These are phyloP conservation scores for Mycena floridula DNA, from an alignment of 768 basidiomycete genomes.

Conservation along the genomic window DNA sequence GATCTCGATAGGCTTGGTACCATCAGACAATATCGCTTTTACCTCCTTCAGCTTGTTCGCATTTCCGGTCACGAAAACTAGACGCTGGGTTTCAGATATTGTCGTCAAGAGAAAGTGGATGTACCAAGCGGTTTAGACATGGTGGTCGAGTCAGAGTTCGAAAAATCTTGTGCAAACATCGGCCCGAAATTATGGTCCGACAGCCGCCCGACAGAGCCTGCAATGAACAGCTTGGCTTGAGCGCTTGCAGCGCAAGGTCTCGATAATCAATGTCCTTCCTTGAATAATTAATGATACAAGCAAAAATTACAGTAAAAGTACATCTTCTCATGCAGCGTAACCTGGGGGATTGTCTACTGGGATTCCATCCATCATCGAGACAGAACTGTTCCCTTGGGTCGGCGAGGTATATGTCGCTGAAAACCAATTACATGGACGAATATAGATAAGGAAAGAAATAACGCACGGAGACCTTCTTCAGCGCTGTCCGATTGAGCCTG, in stretches of 20 bases:
- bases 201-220: too few relatives aligned
- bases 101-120: too few relatives aligned
- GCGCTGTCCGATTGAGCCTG: slow-evolving; percentile 43
- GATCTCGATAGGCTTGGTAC: slow-evolving; percentile 62
- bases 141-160: too few relatives aligned
- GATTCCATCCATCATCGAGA: slow-evolving; percentile 31
- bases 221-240: too few relatives aligned
- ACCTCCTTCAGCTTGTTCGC: slow-evolving; percentile 90
- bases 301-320: too few relatives aligned
- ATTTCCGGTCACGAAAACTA: slow-evolving; percentile 95
- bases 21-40: slow-evolving; percentile 68
- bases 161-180: too few relatives aligned
- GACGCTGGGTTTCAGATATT: too few relatives aligned
- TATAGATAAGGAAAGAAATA: not conserved
- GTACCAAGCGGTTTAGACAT: too few relatives aligned
- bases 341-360: slow-evolving; percentile 48
- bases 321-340: slow-evolving; percentile 17
- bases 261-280: too few relatives aligned
- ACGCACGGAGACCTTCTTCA: slow-evolving; percentile 57
- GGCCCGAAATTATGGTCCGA: too few relatives aligned
- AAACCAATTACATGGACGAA: slow-evolving; percentile 1
- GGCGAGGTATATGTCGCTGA: slow-evolving; percentile 43
- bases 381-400: slow-evolving; percentile 33
- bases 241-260: too few relatives aligned
- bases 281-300: too few relatives aligned